Evolutionary conservation across 2,329 filamentous ascomycete genomes (phyloP), one percentile per base, ranked within the genome.

Genomic region (Dendrostoma leiphaemia): DNA sequence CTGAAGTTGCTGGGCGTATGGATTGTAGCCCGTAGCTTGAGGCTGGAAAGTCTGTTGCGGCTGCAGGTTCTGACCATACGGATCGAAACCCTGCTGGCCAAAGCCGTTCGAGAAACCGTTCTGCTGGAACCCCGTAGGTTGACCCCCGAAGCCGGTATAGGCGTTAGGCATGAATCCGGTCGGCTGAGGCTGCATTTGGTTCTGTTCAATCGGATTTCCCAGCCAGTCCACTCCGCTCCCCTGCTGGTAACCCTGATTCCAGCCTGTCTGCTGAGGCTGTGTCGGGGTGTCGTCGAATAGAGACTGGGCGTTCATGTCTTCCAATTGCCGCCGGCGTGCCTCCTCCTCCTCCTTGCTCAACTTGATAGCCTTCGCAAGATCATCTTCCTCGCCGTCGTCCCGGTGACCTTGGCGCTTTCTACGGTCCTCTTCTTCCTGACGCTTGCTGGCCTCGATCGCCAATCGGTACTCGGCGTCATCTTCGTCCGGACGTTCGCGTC

Each of bases 191-290:
- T 92, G 86, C 62, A 87, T 80, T 68, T 90, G 87, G 63, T 75
- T 84, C 64, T 85, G 86, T 55, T 93, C 90, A 65, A 97, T 88
- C 12, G 92, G 91, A 70, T 99, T 99, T 56, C 93, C 94, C 64
- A 95, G 94, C 84, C 95, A 97, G 72, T 99, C 94, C 17, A 99
- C 94, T 12, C 91, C 90, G 54, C 89, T 89, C 68, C 96, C 93
- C 73, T 99, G 94, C 75, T 97, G 92, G 67, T 99, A 99, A 44
- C 93, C 93, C 74, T 96, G 92, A 71, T 97, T 97, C 76, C 91
- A 91, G 32, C 91, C 93, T 13, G 92, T 97, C 37, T 83, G 84
- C 72, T 92, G 90, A 32, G 89, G 82, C 65, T 86, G 83, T 23
- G 78, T 71, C 6, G 85, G 80, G 32, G 83, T 82, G 63, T 96